Percentiles rank a stretch among this genome's conserved stretches.
Evolutionary conservation across 768 basidiomycete species (phyloP).

Genomic region (Auricularia heimuer): DNA sequence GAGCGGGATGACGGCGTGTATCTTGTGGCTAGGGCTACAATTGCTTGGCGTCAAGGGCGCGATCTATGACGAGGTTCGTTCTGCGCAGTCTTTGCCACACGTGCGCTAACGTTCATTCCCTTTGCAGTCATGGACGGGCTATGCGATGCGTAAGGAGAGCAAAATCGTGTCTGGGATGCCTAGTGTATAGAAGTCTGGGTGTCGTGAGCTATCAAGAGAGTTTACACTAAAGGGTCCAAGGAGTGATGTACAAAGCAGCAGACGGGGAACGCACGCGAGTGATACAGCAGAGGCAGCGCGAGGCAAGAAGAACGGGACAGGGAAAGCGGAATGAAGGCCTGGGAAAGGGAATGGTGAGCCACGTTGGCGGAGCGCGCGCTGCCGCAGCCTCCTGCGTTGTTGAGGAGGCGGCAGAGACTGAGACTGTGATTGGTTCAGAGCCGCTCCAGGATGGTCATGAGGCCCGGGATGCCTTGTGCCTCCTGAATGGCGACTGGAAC

Average conservation of each 20-base stretch:
- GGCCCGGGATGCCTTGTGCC: conserved; percentile 52
- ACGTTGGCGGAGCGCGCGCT: too few relatives aligned
- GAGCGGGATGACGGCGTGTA: conserved; percentile 95
- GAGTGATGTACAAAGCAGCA: too few relatives aligned
- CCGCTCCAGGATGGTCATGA: conserved; percentile 58
- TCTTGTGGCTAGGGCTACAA: conserved; percentile 89
- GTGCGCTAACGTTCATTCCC: background rate
- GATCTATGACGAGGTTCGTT: conserved; percentile 88
- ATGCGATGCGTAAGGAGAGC: conserved; percentile 68
- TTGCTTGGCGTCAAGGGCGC: conserved; percentile 52
- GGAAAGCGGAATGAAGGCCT: background rate
- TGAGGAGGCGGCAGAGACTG: too few relatives aligned
- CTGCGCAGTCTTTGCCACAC: background rate
- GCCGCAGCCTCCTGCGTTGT: too few relatives aligned
- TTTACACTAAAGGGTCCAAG: too few relatives aligned
- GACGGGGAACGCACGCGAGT: background rate
- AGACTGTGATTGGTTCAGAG: background rate
- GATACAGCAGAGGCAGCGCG: background rate
- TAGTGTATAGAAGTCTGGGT: background rate
- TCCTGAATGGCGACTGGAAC: conserved; percentile 53
- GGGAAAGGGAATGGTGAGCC: background rate
- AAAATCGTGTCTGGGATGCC: conserved; percentile 46
- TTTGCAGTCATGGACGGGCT: conserved; percentile 90
- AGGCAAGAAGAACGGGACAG: background rate
- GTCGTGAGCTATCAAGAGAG: background rate